Base-by-base conservation (phyloP, 305 asterid genomes). In the Solanum hybrid region DNA sequence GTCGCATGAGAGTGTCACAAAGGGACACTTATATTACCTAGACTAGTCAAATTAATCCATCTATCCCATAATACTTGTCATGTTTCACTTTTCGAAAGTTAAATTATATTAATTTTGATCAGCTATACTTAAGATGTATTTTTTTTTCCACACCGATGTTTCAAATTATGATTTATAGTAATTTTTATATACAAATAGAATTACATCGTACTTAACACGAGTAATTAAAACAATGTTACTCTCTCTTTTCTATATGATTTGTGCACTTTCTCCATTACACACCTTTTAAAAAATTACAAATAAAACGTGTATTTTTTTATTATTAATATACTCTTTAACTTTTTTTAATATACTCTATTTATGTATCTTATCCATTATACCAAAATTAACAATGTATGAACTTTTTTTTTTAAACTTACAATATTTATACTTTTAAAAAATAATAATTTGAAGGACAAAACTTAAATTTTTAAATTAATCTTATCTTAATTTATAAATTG, bases 51-150 rank as follows among this genome's bases (percentile, higher is more conserved):
- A 20, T 56, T 56, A 56, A 0, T 17, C 69, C 0, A 6, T 20
- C 10, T 0, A 10, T 56, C 4, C 4, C n/a, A 0, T 7, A 7
- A 17, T 0, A 56, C 2, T 56, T 56, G 24, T 56, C 10, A 17
- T 56, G 5, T 56, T 56, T 56, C 4, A 56, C 10, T 34, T 56
- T 56, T 56, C 4, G 10, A 17, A 0, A 56, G 69, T 56, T 56
- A 17, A 56, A 56, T 0, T 56, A 56, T 56, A 17, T 51, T 6
- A 5, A 34, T 34, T 56, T 56, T 56, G 3, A 12, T 2, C 10
- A 56, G 0, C 4, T 56, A 56, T 56, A 56, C 24, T 56, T 56
- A 3, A 17, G 10, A 56, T 56, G 0, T 56, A 17, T 56, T 0
- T 56, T 0, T 56, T 56, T 56, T 56, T 0, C 4, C 69, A 17